A percentile compares a stretch with the other conserved stretches of the same genome.
These are phyloP conservation scores for Eimeria tenella DNA, from an alignment of 169 alveolate species.

Conservation along the genomic window DNA sequence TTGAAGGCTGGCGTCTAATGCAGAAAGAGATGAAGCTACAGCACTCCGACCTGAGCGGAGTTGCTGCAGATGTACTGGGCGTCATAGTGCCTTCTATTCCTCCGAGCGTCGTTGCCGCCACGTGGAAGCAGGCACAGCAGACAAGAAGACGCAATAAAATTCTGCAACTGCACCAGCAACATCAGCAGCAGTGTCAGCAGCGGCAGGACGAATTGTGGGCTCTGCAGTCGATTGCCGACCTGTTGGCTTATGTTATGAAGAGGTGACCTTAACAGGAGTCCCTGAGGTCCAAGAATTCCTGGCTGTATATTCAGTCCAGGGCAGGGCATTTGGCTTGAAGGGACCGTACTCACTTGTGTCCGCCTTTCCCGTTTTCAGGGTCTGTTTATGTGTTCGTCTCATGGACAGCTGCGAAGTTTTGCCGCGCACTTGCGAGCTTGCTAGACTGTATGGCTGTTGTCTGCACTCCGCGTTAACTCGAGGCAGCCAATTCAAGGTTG, in stretches of 20 bases:
- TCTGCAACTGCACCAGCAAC: conserved; percentile 21
- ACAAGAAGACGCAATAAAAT: background rate
- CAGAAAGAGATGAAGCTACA: conserved; percentile 77
- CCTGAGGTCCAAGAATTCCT: background rate
- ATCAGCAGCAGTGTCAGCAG: conserved; percentile 28
- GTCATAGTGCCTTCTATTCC: conserved; percentile 57
- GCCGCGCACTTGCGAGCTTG: conserved; percentile 76
- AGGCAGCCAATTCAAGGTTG: conserved; percentile 83
- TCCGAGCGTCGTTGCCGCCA: conserved; percentile 53
- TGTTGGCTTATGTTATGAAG: conserved; percentile 59
- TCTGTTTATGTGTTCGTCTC: conserved; percentile 54
- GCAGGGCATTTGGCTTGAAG: background rate
- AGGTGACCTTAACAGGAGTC: background rate
- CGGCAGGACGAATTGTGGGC: conserved; percentile 55
- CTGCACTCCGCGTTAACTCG: conserved; percentile 77
- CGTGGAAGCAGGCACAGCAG: conserved; percentile 77
- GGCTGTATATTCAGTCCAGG: background rate
- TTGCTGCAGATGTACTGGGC: conserved; percentile 67
- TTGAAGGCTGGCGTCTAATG: conserved; percentile 76
- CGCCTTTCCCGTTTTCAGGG: conserved; percentile 35
- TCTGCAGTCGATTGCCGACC: conserved; percentile 34
- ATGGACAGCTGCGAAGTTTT: conserved; percentile 63
- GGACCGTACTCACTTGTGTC: background rate
- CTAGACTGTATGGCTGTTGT: conserved; percentile 78
- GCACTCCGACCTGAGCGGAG: conserved; percentile 69